Base-by-base conservation (phyloP, 2,329 filamentous ascomycete genomes). In the Claviceps digitariae region DNA sequence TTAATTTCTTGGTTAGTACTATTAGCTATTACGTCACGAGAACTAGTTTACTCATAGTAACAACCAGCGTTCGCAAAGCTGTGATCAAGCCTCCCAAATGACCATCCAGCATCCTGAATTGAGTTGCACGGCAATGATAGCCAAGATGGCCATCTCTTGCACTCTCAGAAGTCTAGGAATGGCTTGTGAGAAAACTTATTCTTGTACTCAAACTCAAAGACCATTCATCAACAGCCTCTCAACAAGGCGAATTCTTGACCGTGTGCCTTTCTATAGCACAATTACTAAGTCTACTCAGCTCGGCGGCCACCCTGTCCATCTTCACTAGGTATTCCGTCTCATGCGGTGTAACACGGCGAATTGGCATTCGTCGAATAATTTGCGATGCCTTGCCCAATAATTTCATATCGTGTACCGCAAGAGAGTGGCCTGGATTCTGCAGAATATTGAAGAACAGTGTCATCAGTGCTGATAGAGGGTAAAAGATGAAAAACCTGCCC, bases 381-480 rank as follows among this genome's bases (percentile, higher is more conserved):
- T 68, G 61, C 0, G 71, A 69, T 0, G 72, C 68, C 15, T 66
- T 64, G 2, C 63, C 64, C 1, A 81, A 64, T 0, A 78, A 65
- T 5, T 69, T 67, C 4, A 79, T 59, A 53, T 81, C 78, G 3
- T 67, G 61, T 1, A 65, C 58, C 0, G 74, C 69, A 27, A 71
- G 64, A 0, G 69, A 63, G 27, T 74, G 64, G 0, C 71, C 63
- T 0, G 78, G 78, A 31, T 75, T 67, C 23, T 69, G 64, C 0
- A 82, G 63, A 31, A 81, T 71, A 55, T 75, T 77, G 64, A 74
- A 77, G 58, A 81, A 82, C 0, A 82, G 66, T 1, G 70, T 71
- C 52, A 80, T 66, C 15, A 78, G 65, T 1, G 78, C 77, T 0
- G 75, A 73, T 52, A 78, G 72, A 1, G 78, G 77, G 52, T 81